Evolutionary conservation across 2,329 filamentous ascomycete genomes (phyloP).

Genomic region (Stemphylium vesicarium): DNA sequence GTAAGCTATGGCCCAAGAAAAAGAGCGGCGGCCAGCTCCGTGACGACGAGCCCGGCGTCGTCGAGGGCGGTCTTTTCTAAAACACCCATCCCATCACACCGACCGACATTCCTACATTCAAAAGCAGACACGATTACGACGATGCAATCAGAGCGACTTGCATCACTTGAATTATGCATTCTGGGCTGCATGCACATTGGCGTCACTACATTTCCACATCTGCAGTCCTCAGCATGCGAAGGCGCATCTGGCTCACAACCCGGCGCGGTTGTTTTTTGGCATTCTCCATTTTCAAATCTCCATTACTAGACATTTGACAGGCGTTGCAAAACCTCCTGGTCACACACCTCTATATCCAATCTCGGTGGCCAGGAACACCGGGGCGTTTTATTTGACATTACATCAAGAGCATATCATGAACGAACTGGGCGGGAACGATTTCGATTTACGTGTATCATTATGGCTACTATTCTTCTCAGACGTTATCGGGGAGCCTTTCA

Average conservation of each 20-base stretch:
- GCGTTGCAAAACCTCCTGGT: conserved; percentile 32
- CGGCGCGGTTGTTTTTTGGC: conserved; percentile 33
- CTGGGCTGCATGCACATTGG: conserved; percentile 42
- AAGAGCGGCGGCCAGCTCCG: conserved; percentile 45
- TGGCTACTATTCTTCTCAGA: conserved; percentile 10
- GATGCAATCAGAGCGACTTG: conserved; percentile 41
- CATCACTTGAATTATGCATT: conserved; percentile 40
- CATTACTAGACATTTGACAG: conserved; percentile 29
- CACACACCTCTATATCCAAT: conserved; percentile 24
- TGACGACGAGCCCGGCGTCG: conserved; percentile 46
- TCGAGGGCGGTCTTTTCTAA: conserved; percentile 46
- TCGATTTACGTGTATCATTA: conserved; percentile 25
- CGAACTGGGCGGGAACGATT: conserved; percentile 22
- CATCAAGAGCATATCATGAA: conserved; percentile 27
- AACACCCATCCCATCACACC: not conserved
- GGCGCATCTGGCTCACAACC: conserved; percentile 41
- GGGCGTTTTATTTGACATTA: conserved; percentile 24
- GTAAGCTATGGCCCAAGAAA: conserved; percentile 51
- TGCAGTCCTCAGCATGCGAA: conserved; percentile 31
- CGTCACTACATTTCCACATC: conserved; percentile 32
- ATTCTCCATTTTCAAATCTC: conserved; percentile 12
- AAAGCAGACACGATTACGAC: conserved; percentile 40
- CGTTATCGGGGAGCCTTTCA: conserved; percentile 11
- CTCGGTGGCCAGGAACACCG: conserved; percentile 9
- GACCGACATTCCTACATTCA: conserved; percentile 14